Conservation (phyloP, 192 early-diverging fungal genomes). For the Podila epicladia region DNA sequence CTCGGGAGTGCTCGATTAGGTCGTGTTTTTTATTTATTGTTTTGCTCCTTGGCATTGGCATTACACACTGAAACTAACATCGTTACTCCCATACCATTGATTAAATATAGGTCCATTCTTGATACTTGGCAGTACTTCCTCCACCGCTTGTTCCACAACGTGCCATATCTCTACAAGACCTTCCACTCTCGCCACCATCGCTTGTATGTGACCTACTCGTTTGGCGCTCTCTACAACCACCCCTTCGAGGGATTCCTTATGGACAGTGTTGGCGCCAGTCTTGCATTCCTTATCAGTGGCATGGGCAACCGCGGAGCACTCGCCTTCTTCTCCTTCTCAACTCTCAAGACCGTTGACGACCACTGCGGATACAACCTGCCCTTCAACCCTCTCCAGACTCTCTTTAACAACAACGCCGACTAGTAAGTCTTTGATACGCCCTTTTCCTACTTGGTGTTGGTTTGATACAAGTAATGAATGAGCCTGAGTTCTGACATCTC, state of each 20-base stretch:
- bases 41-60: no score
- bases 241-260: slow-evolving; percentile 81
- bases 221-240: slow-evolving; percentile 88
- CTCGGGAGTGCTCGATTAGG: no score
- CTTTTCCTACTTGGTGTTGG: neutral
- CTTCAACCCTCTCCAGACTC: slow-evolving; percentile 72
- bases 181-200: slow-evolving; percentile 83
- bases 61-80: no score
- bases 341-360: slow-evolving; percentile 88
- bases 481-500: neutral
- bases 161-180: slow-evolving; percentile 74
- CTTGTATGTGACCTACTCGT: slow-evolving; percentile 80
- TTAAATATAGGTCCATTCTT: slow-evolving; percentile 52
- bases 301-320: slow-evolving; percentile 76
- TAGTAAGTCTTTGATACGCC: slow-evolving; percentile 72
- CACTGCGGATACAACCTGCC: slow-evolving; percentile 84
- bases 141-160: slow-evolving; percentile 77
- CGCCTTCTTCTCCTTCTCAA: slow-evolving; percentile 77
- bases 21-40: no score
- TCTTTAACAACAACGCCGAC: slow-evolving; percentile 77
- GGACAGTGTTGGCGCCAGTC: slow-evolving; percentile 73
- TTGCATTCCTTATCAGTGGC: slow-evolving; percentile 70
- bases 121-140: slow-evolving; percentile 76
- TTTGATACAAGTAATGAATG: neutral
- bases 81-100: no score